Conservation (phyloP, 371 early-diverging fungal genomes). For the Syncephalastrum racemosum region DNA sequence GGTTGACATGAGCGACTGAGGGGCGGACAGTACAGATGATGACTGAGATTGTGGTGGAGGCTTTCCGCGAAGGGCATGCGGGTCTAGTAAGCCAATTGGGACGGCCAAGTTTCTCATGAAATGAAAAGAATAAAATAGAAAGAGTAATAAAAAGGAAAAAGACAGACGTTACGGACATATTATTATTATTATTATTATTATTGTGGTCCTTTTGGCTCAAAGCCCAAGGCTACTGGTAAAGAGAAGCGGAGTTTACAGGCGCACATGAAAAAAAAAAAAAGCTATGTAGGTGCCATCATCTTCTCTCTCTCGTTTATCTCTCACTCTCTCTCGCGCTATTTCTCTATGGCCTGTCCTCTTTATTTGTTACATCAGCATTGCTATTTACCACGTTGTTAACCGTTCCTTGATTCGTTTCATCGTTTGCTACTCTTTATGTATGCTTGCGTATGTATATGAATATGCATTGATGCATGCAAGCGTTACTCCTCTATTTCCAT, state of each 20-base stretch:
- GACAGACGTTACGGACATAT: background rate
- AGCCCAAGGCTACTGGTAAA: background rate
- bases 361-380: no score
- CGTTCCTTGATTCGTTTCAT: no score
- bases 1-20: background rate
- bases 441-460: no score
- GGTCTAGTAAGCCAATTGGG: background rate
- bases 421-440: no score
- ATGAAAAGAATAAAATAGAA: background rate
- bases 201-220: background rate
- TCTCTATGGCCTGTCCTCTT: no score
- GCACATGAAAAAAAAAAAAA: background rate
- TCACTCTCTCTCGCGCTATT: no score
- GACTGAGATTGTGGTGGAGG: constrained; percentile 1
- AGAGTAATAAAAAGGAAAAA: no score
- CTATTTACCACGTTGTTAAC: no score
- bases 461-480: no score
- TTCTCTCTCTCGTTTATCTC: background rate
- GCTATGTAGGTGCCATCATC: constrained; percentile 1
- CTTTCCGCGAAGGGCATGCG: background rate
- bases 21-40: background rate
- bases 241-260: background rate
- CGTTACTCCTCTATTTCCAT: no score
- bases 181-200: background rate
- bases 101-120: constrained; percentile 4